Evolutionary conservation across 176 grass and related monocot species (phyloP).

Genomic region (Bonia amplexicaulis): DNA sequence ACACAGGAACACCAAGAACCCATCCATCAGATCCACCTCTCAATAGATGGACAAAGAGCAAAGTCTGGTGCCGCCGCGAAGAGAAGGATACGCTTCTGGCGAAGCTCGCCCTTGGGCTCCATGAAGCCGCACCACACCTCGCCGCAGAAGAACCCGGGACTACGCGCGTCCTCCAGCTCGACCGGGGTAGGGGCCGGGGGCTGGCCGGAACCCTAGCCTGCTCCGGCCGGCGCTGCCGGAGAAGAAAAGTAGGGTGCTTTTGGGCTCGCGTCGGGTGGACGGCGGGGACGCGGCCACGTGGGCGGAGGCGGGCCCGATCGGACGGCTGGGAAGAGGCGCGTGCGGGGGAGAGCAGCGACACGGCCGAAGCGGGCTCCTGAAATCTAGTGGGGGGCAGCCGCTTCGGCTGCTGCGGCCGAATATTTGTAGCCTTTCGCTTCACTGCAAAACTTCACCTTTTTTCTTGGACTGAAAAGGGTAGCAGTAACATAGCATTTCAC

Average conservation of each 20-base stretch:
- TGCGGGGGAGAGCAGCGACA: not conserved
- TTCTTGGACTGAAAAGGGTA: not conserved
- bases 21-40: slow-evolving; percentile 3
- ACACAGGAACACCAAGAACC: not conserved
- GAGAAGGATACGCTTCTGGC: slow-evolving; percentile 61
- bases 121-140: slow-evolving; percentile 88
- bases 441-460: not conserved
- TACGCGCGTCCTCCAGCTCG: slow-evolving; percentile 79
- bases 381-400: slow-evolving; percentile 17
- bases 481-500: not conserved
- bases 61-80: not conserved
- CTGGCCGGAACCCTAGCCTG: slow-evolving; percentile 25
- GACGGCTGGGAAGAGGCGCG: not conserved
- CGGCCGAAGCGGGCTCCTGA: slow-evolving; percentile 34
- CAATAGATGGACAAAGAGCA: not conserved
- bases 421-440: slow-evolving; percentile 39
- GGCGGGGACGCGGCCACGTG: slow-evolving; percentile 14
- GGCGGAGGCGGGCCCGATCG: slow-evolving; percentile 7
- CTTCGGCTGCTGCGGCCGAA: slow-evolving; percentile 19
- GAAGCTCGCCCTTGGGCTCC: slow-evolving; percentile 56
- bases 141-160: slow-evolving; percentile 76
- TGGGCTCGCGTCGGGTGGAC: not conserved
- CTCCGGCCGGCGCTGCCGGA: slow-evolving; percentile 33
- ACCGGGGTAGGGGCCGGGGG: not conserved
- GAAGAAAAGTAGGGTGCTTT: not conserved